Conservation (phyloP, 345 rosid species). For the Brassica rapa region DNA sequence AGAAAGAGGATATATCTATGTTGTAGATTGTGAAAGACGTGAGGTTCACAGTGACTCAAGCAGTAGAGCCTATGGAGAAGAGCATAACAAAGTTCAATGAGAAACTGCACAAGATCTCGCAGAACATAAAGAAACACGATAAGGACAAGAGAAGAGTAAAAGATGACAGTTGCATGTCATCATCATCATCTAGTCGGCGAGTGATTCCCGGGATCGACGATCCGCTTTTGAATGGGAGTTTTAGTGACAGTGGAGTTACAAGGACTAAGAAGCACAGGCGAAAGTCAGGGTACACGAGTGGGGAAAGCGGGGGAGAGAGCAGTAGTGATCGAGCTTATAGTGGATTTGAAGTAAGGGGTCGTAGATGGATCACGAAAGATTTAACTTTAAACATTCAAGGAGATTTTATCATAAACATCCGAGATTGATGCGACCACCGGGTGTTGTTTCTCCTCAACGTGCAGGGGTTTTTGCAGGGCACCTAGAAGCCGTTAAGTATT, state of each 20-base stretch:
- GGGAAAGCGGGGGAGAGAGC: constrained; percentile 97
- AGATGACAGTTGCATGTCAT: constrained; percentile 49
- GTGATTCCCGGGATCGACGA: too few relatives aligned
- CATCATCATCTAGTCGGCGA: too few relatives aligned
- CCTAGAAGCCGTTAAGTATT: constrained; percentile 26
- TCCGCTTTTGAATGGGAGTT: constrained; percentile 53
- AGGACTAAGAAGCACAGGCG: constrained; percentile 38
- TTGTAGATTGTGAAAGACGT: constrained; percentile 92
- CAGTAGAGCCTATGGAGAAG: constrained; percentile 96
- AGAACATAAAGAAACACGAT: constrained; percentile 79
- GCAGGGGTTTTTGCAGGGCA: constrained; percentile 22
- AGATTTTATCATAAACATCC: background rate
- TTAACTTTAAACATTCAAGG: constrained; percentile 26
- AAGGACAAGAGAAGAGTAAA: constrained; percentile 76
- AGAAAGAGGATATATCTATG: background rate
- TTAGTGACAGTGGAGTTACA: constrained; percentile 70
- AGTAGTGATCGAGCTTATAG: constrained; percentile 83
- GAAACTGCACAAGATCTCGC: constrained; percentile 56
- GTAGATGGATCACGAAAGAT: constrained; percentile 84
- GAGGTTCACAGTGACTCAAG: constrained; percentile 91
- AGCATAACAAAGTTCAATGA: constrained; percentile 61
- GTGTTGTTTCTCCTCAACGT: background rate
- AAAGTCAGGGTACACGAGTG: constrained; percentile 72
- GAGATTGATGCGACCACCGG: background rate
- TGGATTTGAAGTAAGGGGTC: constrained; percentile 69